Evolutionary conservation across 306 rosid genomes (phyloP), one percentile per base, ranked within the genome.

Genomic region (Citrullus amarus): DNA sequence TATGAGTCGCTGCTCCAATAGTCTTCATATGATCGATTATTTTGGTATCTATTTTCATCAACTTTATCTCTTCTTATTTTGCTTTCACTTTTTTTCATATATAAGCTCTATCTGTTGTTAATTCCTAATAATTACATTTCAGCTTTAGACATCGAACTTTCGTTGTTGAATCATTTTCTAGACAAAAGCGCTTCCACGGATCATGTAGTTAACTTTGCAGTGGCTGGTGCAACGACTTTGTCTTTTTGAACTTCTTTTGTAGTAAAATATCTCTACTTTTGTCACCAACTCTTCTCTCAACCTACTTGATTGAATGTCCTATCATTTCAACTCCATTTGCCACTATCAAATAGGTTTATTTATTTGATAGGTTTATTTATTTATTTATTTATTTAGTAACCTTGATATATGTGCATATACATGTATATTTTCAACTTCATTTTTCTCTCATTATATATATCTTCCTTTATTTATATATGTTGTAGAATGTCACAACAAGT

Each of bases 1-100:
- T 5, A 80, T 79, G 0, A 79, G 83, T 2, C 79, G 83, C 6
- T 80, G 79, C 75, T 80, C 83, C 56, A 22, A 80, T 39, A 79
- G 79, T 6, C 39, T 80, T 50, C 78, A 73, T 6, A 80, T 80
- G 28, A 34, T 80, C 3, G 79, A 80, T 60, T 73, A 61, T 39
- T 25, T 80, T 4, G 75, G 79, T 80, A 44, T 5, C 0, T 2
- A 20, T 6, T 78, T 17, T 18, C 11, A 0, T 1, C 7, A 43
- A 6, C 2, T 4, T 46, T 56, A 4, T 8, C 17, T 56, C 9
- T 10, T 14, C 1, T 77, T 43, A 5, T 2, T 14, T 2, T n/a
- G 17, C 32, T 32, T 32, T 32, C 36, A 25, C 28, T 25, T 25
- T 25, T 25, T 25, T 25, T 25, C 28, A 25, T 25, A 25, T 25